Base-by-base conservation (phyloP, 2,329 filamentous ascomycete species). In the Penicillium sp. region DNA sequence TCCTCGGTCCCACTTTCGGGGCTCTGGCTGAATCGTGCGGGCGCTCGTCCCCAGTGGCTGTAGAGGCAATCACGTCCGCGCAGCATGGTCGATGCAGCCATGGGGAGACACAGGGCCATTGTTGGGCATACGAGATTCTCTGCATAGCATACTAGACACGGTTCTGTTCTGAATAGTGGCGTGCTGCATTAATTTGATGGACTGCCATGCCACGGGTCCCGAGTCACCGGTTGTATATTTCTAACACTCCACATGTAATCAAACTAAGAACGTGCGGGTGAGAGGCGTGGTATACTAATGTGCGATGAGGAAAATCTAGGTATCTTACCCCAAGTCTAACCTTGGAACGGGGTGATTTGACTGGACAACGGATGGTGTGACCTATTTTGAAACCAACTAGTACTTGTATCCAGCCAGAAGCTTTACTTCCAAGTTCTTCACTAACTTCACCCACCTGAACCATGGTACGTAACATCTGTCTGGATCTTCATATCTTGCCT, bases 21-120 rank as follows among this genome's bases (percentile, higher is more conserved):
- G 22, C 50, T 47, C 46, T 39, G 49, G 48, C 49, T 55, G 43
- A 42, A 58, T 57, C 47, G 43, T 57, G 56, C 54, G 58, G 44
- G 53, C 52, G 34, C 48, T 55, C 39, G 29, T 50, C 27, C 34
- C 38, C 9, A 13, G 42, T 55, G 52, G 47, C 57, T 57, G 57
- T 45, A 47, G 21, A 52, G 34, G 49, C 29, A 47, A 27, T 47
- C 40, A 49, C 38, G 18, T 40, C 47, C 44, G 18, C 48, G 34
- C 49, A 45, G 45, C 46, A 27, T 39, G 45, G 16, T 38, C 11
- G 29, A 36, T 48, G 38, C 13, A 52, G 43, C n/a, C 36, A n/a
- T 52, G 43, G 44, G 31, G 49, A 31, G 51, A 53, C 6, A 31
- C 21, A 29, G 31, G 29, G 36, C n/a, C 18, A 24, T 45, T 42